Evolutionary conservation across 352 stramenopile genomes (phyloP).

Genomic region (Globisporangium orthogonon): DNA sequence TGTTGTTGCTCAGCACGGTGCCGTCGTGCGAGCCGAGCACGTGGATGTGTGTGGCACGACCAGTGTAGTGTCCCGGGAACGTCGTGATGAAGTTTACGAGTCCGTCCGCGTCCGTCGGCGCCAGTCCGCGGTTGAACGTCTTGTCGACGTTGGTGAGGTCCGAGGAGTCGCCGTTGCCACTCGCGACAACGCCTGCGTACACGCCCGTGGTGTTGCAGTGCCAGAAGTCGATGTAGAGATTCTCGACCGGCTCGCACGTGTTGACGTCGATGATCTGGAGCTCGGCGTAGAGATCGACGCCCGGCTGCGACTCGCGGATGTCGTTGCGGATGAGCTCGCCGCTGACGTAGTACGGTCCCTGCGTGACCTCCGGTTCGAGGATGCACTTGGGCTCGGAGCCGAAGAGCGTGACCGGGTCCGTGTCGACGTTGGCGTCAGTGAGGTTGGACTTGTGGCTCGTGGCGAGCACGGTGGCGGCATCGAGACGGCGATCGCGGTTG

Average conservation of each 20-base stretch:
- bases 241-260: slow-evolving; percentile 10
- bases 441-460: slow-evolving; percentile 9
- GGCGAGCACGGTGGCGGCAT: slow-evolving; percentile 3
- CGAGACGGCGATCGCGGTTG: slow-evolving; percentile 5
- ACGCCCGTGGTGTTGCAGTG: slow-evolving; percentile 13
- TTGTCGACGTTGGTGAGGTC: slow-evolving; percentile 6
- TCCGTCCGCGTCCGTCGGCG: slow-evolving; percentile 1
- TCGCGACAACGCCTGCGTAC: slow-evolving; percentile 6
- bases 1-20: slow-evolving; percentile 12
- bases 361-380: slow-evolving; percentile 8
- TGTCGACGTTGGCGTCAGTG: background rate
- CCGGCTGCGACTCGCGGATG: slow-evolving; percentile 7
- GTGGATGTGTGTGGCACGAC: slow-evolving; percentile 11
- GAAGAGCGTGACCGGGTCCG: slow-evolving; percentile 7
- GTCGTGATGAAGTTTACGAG: slow-evolving; percentile 8
- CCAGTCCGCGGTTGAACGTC: slow-evolving; percentile 10
- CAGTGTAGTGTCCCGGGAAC: slow-evolving; percentile 15
- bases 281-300: slow-evolving; percentile 7
- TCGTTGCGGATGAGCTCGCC: slow-evolving; percentile 9
- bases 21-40: slow-evolving; percentile 11
- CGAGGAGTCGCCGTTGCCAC: slow-evolving; percentile 3
- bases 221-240: slow-evolving; percentile 12
- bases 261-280: slow-evolving; percentile 14
- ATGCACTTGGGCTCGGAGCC: slow-evolving; percentile 8
- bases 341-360: slow-evolving; percentile 13